A percentile compares a stretch with the other conserved stretches of the same genome.
phyloP scores from a whole-genome alignment of 306 rosid species.

The Gynostemma pentaphyllum region DNA sequence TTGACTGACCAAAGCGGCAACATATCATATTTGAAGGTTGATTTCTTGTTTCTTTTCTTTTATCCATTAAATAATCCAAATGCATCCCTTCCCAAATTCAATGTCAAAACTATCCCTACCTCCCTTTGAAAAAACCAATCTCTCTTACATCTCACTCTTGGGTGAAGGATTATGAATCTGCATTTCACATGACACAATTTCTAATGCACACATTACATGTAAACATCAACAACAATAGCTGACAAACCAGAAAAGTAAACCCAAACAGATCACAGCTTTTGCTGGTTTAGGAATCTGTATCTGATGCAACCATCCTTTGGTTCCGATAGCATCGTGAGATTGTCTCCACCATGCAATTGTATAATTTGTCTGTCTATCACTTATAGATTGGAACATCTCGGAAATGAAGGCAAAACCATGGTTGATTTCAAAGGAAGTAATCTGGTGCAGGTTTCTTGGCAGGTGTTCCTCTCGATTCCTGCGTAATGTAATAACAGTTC shows the following conservation, averaged over 20 bases:
- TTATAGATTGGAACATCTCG: constrained; percentile 25
- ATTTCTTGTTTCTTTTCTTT: neutral
- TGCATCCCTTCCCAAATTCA: constrained; percentile 15
- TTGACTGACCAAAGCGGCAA: constrained; percentile 21
- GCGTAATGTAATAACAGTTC: constrained; percentile 7
- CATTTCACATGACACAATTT: constrained; percentile 21
- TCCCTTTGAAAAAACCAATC: constrained; percentile 16
- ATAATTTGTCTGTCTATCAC: constrained; percentile 14
- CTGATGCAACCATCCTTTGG: constrained; percentile 14
- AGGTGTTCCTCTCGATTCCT: constrained; percentile 93
- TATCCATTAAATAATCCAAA: neutral
- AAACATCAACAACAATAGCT: constrained; percentile 22
- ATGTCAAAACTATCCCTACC: constrained; percentile 22
- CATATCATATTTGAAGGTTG: constrained; percentile 13
- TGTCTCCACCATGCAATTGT: constrained; percentile 15
- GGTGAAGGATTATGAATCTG: constrained; percentile 31
- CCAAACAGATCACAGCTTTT: constrained; percentile 19
- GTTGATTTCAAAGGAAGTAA: constrained; percentile 55
- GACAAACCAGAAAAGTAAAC: constrained; percentile 31
- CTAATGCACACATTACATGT: constrained; percentile 34
- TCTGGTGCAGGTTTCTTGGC: constrained; percentile 96
- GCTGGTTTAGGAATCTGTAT: constrained; percentile 19
- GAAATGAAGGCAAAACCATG: constrained; percentile 9
- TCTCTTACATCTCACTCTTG: constrained; percentile 12
- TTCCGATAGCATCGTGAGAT: constrained; percentile 5